phyloP scores from a whole-genome alignment of 805 yeast species.

The Candida vaughaniae region DNA sequence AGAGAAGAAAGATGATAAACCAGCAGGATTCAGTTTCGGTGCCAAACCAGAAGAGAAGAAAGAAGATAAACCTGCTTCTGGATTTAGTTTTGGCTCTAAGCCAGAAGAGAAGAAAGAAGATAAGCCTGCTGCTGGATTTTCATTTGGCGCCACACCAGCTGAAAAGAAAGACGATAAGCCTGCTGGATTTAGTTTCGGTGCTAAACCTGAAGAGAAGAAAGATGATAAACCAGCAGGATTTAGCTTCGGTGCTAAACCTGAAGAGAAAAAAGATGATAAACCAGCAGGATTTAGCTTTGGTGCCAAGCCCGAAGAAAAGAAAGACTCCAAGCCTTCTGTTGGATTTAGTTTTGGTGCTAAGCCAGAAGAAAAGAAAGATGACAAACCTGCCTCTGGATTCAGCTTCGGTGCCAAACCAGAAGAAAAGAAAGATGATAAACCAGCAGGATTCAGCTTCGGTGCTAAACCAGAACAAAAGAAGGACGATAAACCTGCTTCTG shows the following conservation, averaged over 20 bases:
- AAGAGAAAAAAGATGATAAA: constrained; percentile 17
- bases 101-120: constrained; percentile 17
- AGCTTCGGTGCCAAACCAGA: constrained; percentile 11
- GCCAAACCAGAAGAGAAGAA: constrained; percentile 21
- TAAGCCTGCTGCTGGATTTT: constrained; percentile 14
- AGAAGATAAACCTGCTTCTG: constrained; percentile 18
- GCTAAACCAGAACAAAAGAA: constrained; percentile 10
- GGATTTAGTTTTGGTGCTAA: constrained; percentile 17
- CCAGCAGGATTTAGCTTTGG: constrained; percentile 21
- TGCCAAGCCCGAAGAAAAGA: constrained; percentile 24
- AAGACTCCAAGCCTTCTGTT: constrained; percentile 15
- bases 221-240: constrained; percentile 15
- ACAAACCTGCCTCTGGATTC: constrained; percentile 12
- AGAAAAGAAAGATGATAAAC: constrained; percentile 16
- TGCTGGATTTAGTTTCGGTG: constrained; percentile 21
- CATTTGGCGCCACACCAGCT: constrained; percentile 20
- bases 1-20: constrained; percentile 16
- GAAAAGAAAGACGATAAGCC: constrained; percentile 16
- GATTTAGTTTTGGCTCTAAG: constrained; percentile 15
- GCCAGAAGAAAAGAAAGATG: constrained; percentile 19
- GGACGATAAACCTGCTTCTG: constrained; percentile 11
- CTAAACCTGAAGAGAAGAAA: constrained; percentile 16
- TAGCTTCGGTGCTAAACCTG: constrained; percentile 12
- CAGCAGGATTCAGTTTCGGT: constrained; percentile 24
- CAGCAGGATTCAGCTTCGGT: constrained; percentile 9